A percentile compares a stretch with the other conserved stretches of the same genome.
phyloP scores from a whole-genome alignment of 139 green algal genomes.

The Chlamydomonas eustigma region DNA sequence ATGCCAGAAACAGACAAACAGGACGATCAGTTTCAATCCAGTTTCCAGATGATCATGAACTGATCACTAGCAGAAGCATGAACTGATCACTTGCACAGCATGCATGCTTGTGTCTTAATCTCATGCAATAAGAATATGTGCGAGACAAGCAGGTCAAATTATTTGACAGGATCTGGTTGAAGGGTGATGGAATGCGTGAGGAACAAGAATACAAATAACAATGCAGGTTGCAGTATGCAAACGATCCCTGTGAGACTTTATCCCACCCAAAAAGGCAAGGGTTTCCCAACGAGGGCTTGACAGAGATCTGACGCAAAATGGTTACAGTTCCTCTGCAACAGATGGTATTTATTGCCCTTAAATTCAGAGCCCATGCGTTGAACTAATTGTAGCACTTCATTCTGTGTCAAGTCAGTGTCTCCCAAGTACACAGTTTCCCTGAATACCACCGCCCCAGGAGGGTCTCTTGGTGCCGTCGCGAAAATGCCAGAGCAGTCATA shows the following conservation, averaged over 20 bases:
- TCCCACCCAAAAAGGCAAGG: slow-evolving; percentile 62
- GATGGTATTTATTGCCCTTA: slow-evolving; percentile 76
- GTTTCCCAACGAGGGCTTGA: slow-evolving; percentile 55
- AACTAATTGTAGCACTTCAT: slow-evolving; percentile 68
- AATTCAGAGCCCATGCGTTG: slow-evolving; percentile 55
- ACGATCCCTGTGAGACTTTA: not conserved
- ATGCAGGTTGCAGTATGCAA: no score
- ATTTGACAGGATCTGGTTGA: no score
- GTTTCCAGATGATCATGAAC: no score
- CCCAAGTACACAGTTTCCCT: slow-evolving; percentile 67
- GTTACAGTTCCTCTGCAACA: slow-evolving; percentile 90
- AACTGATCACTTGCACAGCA: no score
- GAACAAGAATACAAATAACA: no score
- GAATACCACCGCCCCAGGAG: slow-evolving; percentile 68
- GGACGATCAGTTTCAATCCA: no score
- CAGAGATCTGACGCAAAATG: slow-evolving; percentile 76
- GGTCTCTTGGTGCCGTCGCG: slow-evolving; percentile 72
- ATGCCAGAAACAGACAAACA: no score
- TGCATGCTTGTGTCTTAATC: not conserved
- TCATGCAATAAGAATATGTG: not conserved
- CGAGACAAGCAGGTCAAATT: not conserved
- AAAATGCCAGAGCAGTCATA: slow-evolving; percentile 86
- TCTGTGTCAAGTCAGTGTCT: slow-evolving; percentile 51
- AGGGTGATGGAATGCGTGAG: no score
- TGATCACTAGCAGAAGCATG: no score